Percentiles rank a stretch among this genome's conserved stretches.
Conservation (phyloP, 768 basidiomycete species). For the Mycena indigotica region DNA sequence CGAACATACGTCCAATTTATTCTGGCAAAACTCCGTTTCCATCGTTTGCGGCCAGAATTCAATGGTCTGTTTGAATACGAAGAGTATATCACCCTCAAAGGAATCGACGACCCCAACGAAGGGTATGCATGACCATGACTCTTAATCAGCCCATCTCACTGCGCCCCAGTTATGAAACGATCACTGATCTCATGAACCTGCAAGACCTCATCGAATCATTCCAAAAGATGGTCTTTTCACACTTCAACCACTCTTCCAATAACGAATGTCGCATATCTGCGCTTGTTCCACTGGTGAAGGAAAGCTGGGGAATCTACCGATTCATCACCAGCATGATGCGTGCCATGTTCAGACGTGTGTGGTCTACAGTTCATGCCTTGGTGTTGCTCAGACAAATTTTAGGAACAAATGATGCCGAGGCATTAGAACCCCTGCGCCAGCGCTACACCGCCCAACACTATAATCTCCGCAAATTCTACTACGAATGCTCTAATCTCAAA, state of each 20-base stretch:
- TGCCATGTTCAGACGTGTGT: slow-evolving; percentile 91
- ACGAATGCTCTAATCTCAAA: slow-evolving; percentile 98
- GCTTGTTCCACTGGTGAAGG: slow-evolving; percentile 95
- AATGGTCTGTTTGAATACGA: slow-evolving; percentile 99
- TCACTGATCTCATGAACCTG: slow-evolving; percentile 93
- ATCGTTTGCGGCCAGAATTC: slow-evolving; percentile 94
- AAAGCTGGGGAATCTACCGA: slow-evolving; percentile 98
- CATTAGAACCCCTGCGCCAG: slow-evolving; percentile 82
- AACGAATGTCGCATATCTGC: slow-evolving; percentile 98
- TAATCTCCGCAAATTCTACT: slow-evolving; percentile 94
- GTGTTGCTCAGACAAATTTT: slow-evolving; percentile 7
- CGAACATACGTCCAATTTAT: slow-evolving; percentile 96
- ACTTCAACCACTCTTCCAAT: slow-evolving; percentile 87
- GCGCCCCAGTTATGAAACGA: slow-evolving; percentile 85
- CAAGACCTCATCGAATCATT: slow-evolving; percentile 99
- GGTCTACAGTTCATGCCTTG: background rate
- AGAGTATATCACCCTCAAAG: slow-evolving; percentile 95
- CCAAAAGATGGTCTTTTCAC: slow-evolving; percentile 95
- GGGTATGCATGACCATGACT: slow-evolving; percentile 59
- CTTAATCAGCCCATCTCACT: slow-evolving; percentile 17
- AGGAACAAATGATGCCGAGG: slow-evolving; percentile 91
- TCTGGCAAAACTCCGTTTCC: slow-evolving; percentile 92
- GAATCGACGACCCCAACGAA: slow-evolving; percentile 98
- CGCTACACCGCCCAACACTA: slow-evolving; percentile 92
- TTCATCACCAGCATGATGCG: slow-evolving; percentile 99